Base-by-base conservation (phyloP, 139 green algal genomes). In the Micractinium conductrix region DNA sequence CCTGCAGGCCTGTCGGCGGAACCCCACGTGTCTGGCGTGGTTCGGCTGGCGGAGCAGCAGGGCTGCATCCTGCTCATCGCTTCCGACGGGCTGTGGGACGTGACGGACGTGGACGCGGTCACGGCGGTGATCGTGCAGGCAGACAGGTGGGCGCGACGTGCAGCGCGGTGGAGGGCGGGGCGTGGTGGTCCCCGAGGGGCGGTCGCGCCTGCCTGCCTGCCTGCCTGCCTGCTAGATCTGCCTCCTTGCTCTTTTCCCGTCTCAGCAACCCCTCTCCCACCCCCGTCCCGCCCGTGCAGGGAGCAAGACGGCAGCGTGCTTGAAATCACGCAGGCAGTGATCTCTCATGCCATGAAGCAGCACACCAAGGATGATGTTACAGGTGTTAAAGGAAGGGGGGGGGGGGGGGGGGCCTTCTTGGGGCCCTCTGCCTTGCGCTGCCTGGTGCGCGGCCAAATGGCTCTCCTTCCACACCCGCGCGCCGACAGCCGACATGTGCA, bases 11-110 rank as follows among this genome's bases (percentile, higher is more conserved):
- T 96, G 43, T 93, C 89, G 30, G 90, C 91, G 6, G 79, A 92
- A 60, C 92, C 93, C 4, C 74, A 87, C 42, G 87, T 95, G 6
- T 90, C 79, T 71, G 24, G 10, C 14, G 85, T 92, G 26, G 30
- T 93, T 1, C 48, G 84, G 26, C 19, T 96, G 21, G 26, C 24
- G 26, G 53, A 69, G 14, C n/a, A 68, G 19, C 24, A 85, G 26
- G 58, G 69, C 33, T 79, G 58, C 28, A 74, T 95, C 38, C 50
- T 94, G 19, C 26, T 95, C 35, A 83, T 95, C 26, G 92, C 92
- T 5, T 90, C 86, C 9, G 92, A 95, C 58, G 92, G 92, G 19
- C 78, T 95, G 24, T 95, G 92, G 92, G 92, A 95, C 83, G 90
- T 95, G 16, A 60, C 85, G 0, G 76, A 89, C 50, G 24, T 37